Evolutionary conservation across 345 rosid species (phyloP), one percentile per base, ranked within the genome.

Genomic region (Cochlearia excelsa): DNA sequence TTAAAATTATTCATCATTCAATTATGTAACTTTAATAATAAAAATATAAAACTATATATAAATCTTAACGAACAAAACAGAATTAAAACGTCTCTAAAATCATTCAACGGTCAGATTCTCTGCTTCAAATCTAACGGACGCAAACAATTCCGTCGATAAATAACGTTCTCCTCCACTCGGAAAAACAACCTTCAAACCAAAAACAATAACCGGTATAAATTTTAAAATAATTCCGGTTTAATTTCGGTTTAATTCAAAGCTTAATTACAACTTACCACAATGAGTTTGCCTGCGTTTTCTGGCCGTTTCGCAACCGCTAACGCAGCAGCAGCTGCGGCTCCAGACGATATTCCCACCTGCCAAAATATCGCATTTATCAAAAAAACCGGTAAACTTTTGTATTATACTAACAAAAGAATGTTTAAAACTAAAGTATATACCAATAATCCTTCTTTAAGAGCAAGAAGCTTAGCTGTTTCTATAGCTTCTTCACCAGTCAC

Each of bases 111-210:
- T 26, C 83, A 88, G 73, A 54, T 65, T 86, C 57, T 80, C 81
- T 0, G 82, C 84, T 61, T 82, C 84, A 9, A 50, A 68, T 70
- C 82, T 82, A 23, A 72, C 63, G 0, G 84, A 78, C 9, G 79
- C 83, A 30, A 85, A 85, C 57, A 85, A 71, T 9, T 65, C 66
- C 26, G 88, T 68, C 1, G 88, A 82, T 27, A 88, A 75, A 69
- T 85, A 88, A 7, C 86, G 86, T 74, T 88, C 90, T 8, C 88
- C 90, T 26, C 75, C 80, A 64, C 94, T 84, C 0, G 94, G 82
- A 65, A 88, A 82, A 29, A 88, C n/a, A 58, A 65, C 84, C 96
- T 88, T 72, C 58, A 44, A 9, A 63, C n/a, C 23, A 44, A 1
- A 9, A 0, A 16, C 23, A 0, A 70, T 29, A 49, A 49, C 6